phyloP scores from a whole-genome alignment of 768 basidiomycete species.

The Ramaria rubella region DNA sequence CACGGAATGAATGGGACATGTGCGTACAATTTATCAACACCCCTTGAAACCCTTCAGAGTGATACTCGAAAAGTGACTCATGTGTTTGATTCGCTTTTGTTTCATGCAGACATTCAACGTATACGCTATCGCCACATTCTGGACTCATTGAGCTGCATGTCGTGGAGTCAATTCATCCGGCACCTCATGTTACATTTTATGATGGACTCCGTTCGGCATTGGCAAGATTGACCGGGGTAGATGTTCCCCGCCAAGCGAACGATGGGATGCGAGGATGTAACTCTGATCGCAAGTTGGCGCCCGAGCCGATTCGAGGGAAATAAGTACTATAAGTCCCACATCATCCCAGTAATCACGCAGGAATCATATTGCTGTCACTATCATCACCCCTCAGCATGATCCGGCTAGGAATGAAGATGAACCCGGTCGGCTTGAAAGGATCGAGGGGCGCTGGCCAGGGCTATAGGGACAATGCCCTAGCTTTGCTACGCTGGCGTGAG shows the following conservation, averaged over 20 bases:
- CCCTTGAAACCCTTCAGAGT: neutral
- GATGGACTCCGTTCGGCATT: conserved; percentile 44
- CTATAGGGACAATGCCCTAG: no score
- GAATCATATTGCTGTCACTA: no score
- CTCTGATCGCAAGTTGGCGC: neutral
- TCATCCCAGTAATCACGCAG: no score
- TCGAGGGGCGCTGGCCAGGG: no score
- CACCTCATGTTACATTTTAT: conserved; percentile 66
- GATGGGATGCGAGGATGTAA: neutral
- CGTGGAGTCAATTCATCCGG: conserved; percentile 72
- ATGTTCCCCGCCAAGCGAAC: neutral
- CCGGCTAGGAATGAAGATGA: no score
- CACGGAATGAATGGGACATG: conserved; percentile 66
- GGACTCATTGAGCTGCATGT: conserved; percentile 60
- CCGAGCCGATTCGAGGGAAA: neutral
- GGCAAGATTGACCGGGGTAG: conserved; percentile 1
- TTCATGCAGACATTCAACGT: conserved; percentile 54
- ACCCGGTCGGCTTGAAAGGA: no score
- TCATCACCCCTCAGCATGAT: no score
- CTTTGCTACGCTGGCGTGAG: no score
- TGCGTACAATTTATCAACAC: conserved; percentile 35
- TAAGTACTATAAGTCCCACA: neutral
- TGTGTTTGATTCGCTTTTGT: neutral
- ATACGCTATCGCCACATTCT: conserved; percentile 60
- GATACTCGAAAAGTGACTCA: neutral